Evolutionary conservation across 768 basidiomycete species (phyloP).

Genomic region (Mycena alexandri): DNA sequence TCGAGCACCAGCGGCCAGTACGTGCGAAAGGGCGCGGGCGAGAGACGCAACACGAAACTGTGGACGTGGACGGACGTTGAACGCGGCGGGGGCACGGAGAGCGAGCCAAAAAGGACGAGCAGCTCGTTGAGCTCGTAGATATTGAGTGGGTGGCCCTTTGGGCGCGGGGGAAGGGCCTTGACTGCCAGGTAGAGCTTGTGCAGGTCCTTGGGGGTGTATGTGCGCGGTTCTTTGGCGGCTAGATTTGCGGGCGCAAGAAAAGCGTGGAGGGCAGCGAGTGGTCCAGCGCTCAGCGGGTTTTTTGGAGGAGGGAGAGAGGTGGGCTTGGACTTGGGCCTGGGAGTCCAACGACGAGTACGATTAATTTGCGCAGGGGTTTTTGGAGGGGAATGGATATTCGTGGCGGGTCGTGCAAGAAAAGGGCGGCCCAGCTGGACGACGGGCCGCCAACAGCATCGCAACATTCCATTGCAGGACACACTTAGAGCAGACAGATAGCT

Average conservation of each 20-base stretch:
- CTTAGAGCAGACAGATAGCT: conserved; percentile 26
- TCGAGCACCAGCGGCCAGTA: conserved; percentile 66
- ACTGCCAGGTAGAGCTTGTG: conserved; percentile 54
- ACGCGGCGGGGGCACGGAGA: conserved; percentile 52
- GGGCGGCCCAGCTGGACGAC: conserved; percentile 33
- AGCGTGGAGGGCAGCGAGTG: conserved; percentile 38
- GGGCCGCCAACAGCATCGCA: conserved; percentile 69
- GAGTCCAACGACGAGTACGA: too few relatives aligned
- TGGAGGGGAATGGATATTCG: background rate
- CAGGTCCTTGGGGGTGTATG: conserved; percentile 49
- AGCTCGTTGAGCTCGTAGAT: conserved; percentile 54
- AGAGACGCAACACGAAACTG: conserved; percentile 46
- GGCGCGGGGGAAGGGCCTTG: conserved; percentile 50
- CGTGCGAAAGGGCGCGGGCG: conserved; percentile 35
- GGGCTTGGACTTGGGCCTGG: too few relatives aligned
- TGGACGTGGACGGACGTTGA: conserved; percentile 47
- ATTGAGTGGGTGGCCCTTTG: conserved; percentile 43
- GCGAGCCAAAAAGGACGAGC: conserved; percentile 63
- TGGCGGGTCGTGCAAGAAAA: conserved; percentile 11
- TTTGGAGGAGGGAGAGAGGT: background rate
- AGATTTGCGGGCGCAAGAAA: conserved; percentile 42
- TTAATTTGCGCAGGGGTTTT: conserved; percentile 1
- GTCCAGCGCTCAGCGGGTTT: conserved; percentile 13
- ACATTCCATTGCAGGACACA: conserved; percentile 80
- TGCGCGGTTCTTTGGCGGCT: conserved; percentile 31